A percentile compares a stretch with the other conserved stretches of the same genome.
Conservation (phyloP, 441 rosid species). For the Erysimum pusillum region DNA sequence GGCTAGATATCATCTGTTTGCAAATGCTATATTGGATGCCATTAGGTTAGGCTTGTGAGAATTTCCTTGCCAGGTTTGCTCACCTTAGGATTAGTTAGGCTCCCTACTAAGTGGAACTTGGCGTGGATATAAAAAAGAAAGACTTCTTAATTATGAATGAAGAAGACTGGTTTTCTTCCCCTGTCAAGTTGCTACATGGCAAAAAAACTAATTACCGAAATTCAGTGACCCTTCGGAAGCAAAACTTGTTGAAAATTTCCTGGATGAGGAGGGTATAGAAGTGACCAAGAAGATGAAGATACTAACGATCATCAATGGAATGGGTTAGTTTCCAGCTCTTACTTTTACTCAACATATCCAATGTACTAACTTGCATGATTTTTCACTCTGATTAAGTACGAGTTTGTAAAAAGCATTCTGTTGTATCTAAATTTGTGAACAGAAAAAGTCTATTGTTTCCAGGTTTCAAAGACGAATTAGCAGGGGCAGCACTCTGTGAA, state of each 20-base stretch:
- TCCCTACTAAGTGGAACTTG: conserved; percentile 11
- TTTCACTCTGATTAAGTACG: neutral
- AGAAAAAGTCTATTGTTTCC: conserved; percentile 28
- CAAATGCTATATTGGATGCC: conserved; percentile 10
- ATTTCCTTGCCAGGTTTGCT: neutral
- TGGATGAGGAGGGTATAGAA: conserved; percentile 70
- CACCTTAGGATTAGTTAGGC: neutral
- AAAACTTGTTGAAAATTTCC: conserved; percentile 75
- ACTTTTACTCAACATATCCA: conserved; percentile 18
- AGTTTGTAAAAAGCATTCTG: neutral
- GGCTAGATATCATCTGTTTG: conserved; percentile 12
- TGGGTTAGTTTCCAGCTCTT: conserved; percentile 61
- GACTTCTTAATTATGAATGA: neutral
- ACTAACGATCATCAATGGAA: conserved; percentile 66
- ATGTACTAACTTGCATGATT: conserved; percentile 9
- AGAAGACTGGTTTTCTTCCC: conserved; percentile 1
- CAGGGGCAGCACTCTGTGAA: conserved; percentile 52
- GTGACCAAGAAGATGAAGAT: conserved; percentile 69
- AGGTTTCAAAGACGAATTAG: conserved; percentile 86
- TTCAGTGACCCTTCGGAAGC: conserved; percentile 73
- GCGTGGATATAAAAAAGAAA: neutral
- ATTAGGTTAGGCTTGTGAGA: neutral
- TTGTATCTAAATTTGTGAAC: neutral
- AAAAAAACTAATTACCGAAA: neutral
- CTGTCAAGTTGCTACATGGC: conserved; percentile 17